Conservation (phyloP, 345 rosid species). For the Dipteronia dyeriana region DNA sequence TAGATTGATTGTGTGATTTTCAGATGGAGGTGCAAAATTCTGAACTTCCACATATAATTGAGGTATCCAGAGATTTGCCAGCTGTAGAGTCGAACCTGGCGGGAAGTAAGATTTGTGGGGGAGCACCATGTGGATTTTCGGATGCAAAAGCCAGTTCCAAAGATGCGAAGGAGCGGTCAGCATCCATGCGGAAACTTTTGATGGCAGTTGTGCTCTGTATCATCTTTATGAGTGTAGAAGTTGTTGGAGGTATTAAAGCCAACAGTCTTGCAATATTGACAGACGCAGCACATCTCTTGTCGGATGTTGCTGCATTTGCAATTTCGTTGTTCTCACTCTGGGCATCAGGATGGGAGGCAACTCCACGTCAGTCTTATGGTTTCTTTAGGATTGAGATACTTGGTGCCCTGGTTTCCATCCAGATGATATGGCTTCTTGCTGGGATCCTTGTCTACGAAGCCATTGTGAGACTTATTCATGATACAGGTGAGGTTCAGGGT, state of each 20-base stretch:
- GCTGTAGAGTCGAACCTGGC: slow-evolving; percentile 21
- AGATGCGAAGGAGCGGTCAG: slow-evolving; percentile 56
- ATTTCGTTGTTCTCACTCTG: slow-evolving; percentile 67
- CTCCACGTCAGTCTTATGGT: slow-evolving; percentile 66
- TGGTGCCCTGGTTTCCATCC: slow-evolving; percentile 65
- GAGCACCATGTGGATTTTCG: slow-evolving; percentile 58
- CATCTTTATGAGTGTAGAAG: slow-evolving; percentile 65
- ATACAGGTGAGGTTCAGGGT: slow-evolving; percentile 59
- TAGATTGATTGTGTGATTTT: slow-evolving; percentile 17
- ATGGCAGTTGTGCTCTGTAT: slow-evolving; percentile 55
- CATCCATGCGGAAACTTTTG: slow-evolving; percentile 55
- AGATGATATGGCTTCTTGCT: slow-evolving; percentile 72
- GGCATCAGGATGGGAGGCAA: slow-evolving; percentile 79
- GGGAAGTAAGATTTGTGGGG: slow-evolving; percentile 49
- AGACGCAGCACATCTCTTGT: slow-evolving; percentile 68
- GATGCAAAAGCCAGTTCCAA: slow-evolving; percentile 44
- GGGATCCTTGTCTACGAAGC: slow-evolving; percentile 75
- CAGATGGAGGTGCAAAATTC: slow-evolving; percentile 50
- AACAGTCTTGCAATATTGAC: slow-evolving; percentile 74
- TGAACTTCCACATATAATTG: slow-evolving; percentile 45
- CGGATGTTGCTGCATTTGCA: slow-evolving; percentile 73
- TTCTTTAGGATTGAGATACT: slow-evolving; percentile 67
- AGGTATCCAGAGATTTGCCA: slow-evolving; percentile 45
- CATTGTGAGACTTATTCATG: slow-evolving; percentile 50
- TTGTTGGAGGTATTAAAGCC: slow-evolving; percentile 65